Conservation (phyloP, 176 grass and related monocot genomes). For the Tuctoria greenei region DNA sequence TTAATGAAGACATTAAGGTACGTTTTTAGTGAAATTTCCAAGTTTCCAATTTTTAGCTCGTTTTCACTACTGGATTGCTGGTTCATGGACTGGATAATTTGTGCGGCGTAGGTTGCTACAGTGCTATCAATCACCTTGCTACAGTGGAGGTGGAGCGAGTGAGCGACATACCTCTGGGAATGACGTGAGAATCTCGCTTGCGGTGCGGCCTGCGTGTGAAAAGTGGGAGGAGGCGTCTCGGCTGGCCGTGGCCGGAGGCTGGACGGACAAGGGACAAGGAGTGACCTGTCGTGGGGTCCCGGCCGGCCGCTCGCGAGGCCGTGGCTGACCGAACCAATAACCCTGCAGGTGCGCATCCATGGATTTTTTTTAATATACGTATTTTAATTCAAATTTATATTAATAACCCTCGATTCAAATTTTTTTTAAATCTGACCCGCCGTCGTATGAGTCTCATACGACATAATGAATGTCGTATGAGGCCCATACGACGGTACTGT, state of each 20-base stretch:
- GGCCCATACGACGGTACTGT: too few relatives aligned
- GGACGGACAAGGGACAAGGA: not conserved
- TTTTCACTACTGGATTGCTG: not conserved
- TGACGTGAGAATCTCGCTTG: not conserved
- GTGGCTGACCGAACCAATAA: not conserved
- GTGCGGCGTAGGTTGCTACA: not conserved
- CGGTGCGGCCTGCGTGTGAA: not conserved
- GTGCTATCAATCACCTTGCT: not conserved
- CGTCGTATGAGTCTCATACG: too few relatives aligned
- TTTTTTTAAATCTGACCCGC: too few relatives aligned
- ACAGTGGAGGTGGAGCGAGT: not conserved
- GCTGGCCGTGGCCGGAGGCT: not conserved
- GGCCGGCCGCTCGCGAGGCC: not conserved
- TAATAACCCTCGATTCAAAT: too few relatives aligned
- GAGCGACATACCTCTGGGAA: not conserved
- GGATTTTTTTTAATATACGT: too few relatives aligned
- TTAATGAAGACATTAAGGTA: too few relatives aligned
- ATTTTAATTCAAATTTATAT: too few relatives aligned
- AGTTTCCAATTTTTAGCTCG: too few relatives aligned
- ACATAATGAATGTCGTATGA: too few relatives aligned
- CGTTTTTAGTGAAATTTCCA: too few relatives aligned
- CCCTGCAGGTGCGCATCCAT: not conserved
- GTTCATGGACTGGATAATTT: not conserved
- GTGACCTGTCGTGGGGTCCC: slow-evolving; percentile 23
- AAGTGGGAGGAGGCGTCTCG: not conserved